These are phyloP conservation scores for Arabidopsis hybrid DNA, from an alignment of 441 rosid genomes.

Conservation along the genomic window DNA sequence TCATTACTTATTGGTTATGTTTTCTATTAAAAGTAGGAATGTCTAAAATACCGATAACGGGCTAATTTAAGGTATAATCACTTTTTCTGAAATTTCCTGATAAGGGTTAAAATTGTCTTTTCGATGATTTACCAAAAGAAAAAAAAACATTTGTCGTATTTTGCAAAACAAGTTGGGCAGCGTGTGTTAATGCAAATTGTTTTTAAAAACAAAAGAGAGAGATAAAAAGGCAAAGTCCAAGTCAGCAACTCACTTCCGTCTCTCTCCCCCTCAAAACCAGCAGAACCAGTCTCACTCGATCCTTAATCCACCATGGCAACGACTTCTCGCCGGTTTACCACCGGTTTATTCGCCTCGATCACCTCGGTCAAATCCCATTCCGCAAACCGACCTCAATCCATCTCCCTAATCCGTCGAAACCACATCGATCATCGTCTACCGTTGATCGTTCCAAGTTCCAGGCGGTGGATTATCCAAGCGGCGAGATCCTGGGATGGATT, in stretches of 20 bases:
- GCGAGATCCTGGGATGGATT: conserved; percentile 45
- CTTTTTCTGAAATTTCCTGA: no score
- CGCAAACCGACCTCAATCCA: conserved; percentile 22
- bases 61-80: no score
- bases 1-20: no score
- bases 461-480: conserved; percentile 40
- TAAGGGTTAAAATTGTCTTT: neutral
- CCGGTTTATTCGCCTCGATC: conserved; percentile 39
- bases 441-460: conserved; percentile 36
- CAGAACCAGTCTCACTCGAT: neutral
- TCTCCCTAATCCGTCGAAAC: conserved; percentile 39
- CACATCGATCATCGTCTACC: conserved; percentile 41
- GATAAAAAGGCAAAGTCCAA: conserved; percentile 1
- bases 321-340: conserved; percentile 56
- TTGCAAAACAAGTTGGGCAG: neutral
- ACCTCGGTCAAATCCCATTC: conserved; percentile 38
- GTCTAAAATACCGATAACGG: no score
- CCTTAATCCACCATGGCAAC: conserved; percentile 53
- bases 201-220: neutral
- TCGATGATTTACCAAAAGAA: neutral
- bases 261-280: neutral
- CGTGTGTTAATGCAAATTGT: conserved; percentile 11
- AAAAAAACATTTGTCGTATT: no score
- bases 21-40: no score
- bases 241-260: conserved; percentile 23